Evolutionary conservation across 1,139 yeast genomes (phyloP), one percentile per base, ranked within the genome.

Genomic region (Yamadazyma spencermartinsiae): DNA sequence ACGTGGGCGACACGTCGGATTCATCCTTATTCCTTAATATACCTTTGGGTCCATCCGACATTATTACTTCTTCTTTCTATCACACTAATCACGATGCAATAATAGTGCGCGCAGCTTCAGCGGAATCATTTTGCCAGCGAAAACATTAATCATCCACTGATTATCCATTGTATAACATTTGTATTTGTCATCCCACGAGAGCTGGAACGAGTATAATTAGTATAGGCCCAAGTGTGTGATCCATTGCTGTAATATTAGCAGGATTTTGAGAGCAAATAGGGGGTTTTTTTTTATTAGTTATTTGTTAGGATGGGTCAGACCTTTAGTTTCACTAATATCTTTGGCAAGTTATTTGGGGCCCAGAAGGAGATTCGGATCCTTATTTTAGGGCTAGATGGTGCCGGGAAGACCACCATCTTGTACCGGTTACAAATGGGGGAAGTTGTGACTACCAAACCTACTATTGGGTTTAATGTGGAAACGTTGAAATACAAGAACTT

Each of bases 391-490:
- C 71, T 92, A 45, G 98, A 92, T 63, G 98, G 98, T 68, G 98
- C 98, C 2, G 98, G 98, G 38, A 92, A 92, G 61, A 92, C 98
- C 34, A 92, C 98, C 9, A 90, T 92, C 44, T 74, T 92, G 45
- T 92, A 92, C 67, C 79, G 94, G 51, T 73, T 92, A 45, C 97
- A 92, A 52, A 78, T 89, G 63, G 97, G 97, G 17, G 97, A 89
- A 60, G 96, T 89, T 21, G 89, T 89, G 31, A 86, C 94, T 36
- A 89, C 97, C 16, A 92, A 87, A 52, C 98, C 96, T 15, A 89
- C 98, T 8, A 89, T 92, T 49, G 98, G 98, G 5, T 92, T 92
- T 74, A 92, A 92, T 58, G 98, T 92, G 31, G 98, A 92, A 58
- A 92, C 98, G 1, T 71, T 92, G 44, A 82, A 81, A 40, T 92